Base-by-base conservation (phyloP, 352 stramenopile genomes). In the Globisporangium polare region DNA sequence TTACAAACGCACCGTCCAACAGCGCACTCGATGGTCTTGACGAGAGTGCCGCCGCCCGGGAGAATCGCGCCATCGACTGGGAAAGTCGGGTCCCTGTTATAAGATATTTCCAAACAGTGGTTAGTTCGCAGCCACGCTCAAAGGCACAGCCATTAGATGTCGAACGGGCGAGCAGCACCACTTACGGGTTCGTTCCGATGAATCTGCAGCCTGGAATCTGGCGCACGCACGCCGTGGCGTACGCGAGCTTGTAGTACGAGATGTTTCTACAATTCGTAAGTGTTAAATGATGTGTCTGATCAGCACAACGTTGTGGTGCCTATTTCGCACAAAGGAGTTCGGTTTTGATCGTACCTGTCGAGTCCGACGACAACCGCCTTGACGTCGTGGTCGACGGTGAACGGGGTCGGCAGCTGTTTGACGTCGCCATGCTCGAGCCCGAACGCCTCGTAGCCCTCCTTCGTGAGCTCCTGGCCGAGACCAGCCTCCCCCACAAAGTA, bases 211-310 rank as follows among this genome's bases (percentile, higher is more conserved):
- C 79, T 15, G 78, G 77, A 63, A 89, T 90, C 63, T 89, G 68
- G 43, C 79, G 83, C 22, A 90, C 66, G 65, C 83, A 92, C 17
- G 58, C 66, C 58, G 86, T 84, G 15, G 86, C 86, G 69, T 92
- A 92, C 55, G 86, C 79, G 55, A 94, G 74, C 70, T 94, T 94
- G 81, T 90, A 94, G 74, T 90, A 94, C 58, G 78, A 84, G 35
- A 94, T 73, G 66, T 89, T 73, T 45, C 84, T 91, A 51, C 10
- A 42, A 1, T 12, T 15, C 46, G n/a, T 18, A 6, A 18, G 31
- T 9, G 6, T 20, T 9, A 8, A 8, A n/a, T 3, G 10, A 18
- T 13, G 22, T 18, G 3, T 49, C 12, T 39, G 33, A 6, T 20
- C 20, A 33, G 46, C 26, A 5, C 22, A 52, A 12, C 22, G 22